phyloP scores from a whole-genome alignment of 176 grass and related monocot species.

The Musa schizocarpa region DNA sequence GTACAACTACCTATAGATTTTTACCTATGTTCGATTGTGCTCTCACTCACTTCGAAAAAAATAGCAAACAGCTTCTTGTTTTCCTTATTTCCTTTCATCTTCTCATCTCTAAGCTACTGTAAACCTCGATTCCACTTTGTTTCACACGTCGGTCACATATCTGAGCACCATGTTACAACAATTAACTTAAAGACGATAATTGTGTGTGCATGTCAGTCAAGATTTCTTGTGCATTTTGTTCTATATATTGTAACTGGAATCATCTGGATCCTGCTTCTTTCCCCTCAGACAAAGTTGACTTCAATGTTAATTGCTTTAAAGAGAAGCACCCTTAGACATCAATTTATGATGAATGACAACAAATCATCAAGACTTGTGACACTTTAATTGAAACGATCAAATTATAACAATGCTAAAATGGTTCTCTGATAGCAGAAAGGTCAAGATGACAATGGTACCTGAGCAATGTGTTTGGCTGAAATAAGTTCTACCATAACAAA shows the following conservation, averaged over 20 bases:
- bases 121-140: no score
- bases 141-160: no score
- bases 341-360: not conserved
- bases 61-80: no score
- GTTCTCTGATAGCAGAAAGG: not conserved
- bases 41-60: no score
- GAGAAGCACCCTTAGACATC: not conserved
- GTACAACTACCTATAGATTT: no score
- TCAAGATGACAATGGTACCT: slow-evolving; percentile 35
- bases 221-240: not conserved
- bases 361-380: not conserved
- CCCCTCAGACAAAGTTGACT: not conserved
- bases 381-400: not conserved
- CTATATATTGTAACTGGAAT: not conserved
- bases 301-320: not conserved
- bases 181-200: not conserved
- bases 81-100: no score
- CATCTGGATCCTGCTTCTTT: not conserved
- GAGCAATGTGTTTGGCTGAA: slow-evolving; percentile 89
- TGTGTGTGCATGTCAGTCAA: not conserved
- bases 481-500: slow-evolving; percentile 92
- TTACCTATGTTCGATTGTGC: no score
- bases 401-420: not conserved
- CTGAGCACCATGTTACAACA: no score
- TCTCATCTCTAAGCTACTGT: no score